phyloP scores from a whole-genome alignment of 1,284 basidiomycete genomes.

The Xerocomus nothofagi region DNA sequence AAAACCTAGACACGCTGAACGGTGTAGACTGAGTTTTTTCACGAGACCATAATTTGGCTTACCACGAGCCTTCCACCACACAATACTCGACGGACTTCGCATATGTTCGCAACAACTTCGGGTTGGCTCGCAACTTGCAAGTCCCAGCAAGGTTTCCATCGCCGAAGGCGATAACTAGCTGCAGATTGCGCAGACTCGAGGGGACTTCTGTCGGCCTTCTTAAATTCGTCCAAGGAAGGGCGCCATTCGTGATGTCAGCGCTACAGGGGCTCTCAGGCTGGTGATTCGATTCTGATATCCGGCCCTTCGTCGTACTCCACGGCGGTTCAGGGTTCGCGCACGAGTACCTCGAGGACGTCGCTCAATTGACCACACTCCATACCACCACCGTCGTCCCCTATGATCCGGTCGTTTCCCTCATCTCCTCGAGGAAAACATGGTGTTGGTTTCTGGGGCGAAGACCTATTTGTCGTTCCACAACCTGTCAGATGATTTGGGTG shows the following conservation, averaged over 20 bases:
- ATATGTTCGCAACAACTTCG: no score
- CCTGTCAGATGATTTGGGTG: constrained; percentile 40
- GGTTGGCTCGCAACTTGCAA: no score
- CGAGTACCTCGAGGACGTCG: constrained; percentile 39
- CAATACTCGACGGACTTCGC: background rate
- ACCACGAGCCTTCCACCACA: background rate
- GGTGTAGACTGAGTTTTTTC: no score
- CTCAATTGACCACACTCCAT: constrained; percentile 33
- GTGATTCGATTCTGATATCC: constrained; percentile 34
- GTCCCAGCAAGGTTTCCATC: no score
- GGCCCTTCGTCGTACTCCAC: constrained; percentile 46
- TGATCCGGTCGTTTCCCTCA: constrained; percentile 51
- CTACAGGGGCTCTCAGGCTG: constrained; percentile 47
- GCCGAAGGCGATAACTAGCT: no score
- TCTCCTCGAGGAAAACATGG: constrained; percentile 41
- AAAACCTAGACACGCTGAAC: no score
- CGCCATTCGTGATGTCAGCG: constrained; percentile 27
- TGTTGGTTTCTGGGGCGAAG: constrained; percentile 44
- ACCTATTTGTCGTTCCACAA: constrained; percentile 48
- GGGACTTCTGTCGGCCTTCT: constrained; percentile 27
- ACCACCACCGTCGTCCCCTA: constrained; percentile 46
- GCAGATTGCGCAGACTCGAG: constrained; percentile 1
- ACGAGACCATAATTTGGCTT: no score
- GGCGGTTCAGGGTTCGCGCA: constrained; percentile 46
- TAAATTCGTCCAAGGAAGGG: constrained; percentile 27